Conservation (phyloP, 2,329 filamentous ascomycete genomes). For the Hymenoscyphus repandus region DNA sequence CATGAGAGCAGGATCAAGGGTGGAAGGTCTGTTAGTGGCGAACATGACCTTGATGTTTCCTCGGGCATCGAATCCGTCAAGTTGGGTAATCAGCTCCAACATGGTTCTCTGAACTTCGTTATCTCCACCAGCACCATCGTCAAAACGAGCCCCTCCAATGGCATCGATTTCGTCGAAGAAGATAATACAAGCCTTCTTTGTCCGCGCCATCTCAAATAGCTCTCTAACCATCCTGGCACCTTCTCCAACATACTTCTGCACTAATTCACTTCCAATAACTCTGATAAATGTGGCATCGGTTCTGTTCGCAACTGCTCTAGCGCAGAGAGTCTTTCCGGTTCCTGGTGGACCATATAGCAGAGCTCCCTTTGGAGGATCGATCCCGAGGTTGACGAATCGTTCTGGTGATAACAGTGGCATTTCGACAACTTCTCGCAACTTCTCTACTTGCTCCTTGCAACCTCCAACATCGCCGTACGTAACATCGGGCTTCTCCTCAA, state of each 20-base stretch:
- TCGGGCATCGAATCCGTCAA: conserved; percentile 92
- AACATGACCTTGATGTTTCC: conserved; percentile 99
- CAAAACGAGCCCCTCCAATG: conserved; percentile 90
- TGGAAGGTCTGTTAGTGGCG: conserved; percentile 93
- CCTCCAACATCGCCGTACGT: conserved; percentile 98
- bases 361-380: conserved; percentile 96
- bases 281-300: conserved; percentile 98
- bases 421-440: conserved; percentile 96
- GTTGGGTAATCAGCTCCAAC: conserved; percentile 94
- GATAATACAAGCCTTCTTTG: conserved; percentile 99
- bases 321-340: conserved; percentile 98
- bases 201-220: conserved; percentile 98
- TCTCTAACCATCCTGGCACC: conserved; percentile 98
- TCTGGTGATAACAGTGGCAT: conserved; percentile 96
- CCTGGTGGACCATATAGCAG: conserved; percentile 94
- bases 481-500: conserved; percentile 98
- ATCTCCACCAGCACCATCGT: conserved; percentile 92
- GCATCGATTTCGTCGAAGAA: conserved; percentile 99
- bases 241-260: conserved; percentile 98
- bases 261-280: conserved; percentile 94
- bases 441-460: conserved; percentile 99
- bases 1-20: conserved; percentile 94
- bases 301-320: conserved; percentile 92
- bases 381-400: conserved; percentile 96
- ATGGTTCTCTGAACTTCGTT: conserved; percentile 98